phyloP scores from a whole-genome alignment of 78 protist species.

The Dictyostelium brefeldianum region DNA sequence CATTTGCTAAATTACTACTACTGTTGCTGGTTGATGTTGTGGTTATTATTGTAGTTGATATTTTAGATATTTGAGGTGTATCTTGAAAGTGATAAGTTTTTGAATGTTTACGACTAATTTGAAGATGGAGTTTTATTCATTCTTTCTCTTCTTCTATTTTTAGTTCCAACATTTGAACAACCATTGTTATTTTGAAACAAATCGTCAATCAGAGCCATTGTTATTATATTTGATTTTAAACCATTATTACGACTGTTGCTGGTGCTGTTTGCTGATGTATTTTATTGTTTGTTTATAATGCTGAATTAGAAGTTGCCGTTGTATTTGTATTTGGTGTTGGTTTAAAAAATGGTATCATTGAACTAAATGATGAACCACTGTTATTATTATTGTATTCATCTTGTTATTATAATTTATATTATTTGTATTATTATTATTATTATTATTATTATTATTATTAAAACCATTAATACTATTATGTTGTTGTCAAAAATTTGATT shows the following conservation, averaged over 20 bases:
- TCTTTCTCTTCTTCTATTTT: slow-evolving; percentile 6
- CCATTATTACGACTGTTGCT: background rate
- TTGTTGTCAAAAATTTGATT: too few relatives aligned
- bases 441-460: too few relatives aligned
- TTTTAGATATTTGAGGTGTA: background rate
- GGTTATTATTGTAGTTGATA: background rate
- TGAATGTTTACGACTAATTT: background rate
- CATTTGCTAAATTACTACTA: background rate
- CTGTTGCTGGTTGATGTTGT: background rate
- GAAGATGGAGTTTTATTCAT: background rate
- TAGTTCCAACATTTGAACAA: background rate
- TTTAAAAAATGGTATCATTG: slow-evolving; percentile 5
- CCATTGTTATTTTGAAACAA: background rate
- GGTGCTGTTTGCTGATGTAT: background rate
- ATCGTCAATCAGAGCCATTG: background rate
- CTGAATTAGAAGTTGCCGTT: background rate
- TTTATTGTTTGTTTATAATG: background rate
- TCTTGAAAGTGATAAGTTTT: slow-evolving; percentile 5
- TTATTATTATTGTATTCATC: background rate
- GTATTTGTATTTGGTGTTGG: background rate
- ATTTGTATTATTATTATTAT: too few relatives aligned
- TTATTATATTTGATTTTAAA: background rate
- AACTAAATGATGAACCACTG: background rate
- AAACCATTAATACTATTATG: too few relatives aligned
- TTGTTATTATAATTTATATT: too few relatives aligned